Conservation (phyloP, 2,329 filamentous ascomycete species). For the Magnaporthiopsis incrustans region DNA sequence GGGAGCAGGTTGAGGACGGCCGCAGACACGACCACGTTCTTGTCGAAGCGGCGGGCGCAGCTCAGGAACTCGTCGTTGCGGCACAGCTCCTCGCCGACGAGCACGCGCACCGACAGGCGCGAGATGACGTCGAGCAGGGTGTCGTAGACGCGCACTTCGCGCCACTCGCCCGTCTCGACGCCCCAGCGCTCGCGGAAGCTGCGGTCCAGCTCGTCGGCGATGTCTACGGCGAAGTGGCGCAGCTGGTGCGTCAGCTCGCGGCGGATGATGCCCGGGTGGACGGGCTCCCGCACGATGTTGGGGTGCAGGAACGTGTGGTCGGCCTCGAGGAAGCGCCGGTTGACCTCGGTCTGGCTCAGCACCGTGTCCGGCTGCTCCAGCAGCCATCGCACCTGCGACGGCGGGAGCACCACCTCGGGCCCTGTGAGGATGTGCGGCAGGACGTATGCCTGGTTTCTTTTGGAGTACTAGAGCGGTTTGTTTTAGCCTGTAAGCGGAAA, state of each 20-base stretch:
- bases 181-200: slow-evolving; percentile 23
- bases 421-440: slow-evolving; percentile 25
- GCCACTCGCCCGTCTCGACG: slow-evolving; percentile 18
- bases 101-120: slow-evolving; percentile 23
- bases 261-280: slow-evolving; percentile 23
- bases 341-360: slow-evolving; percentile 24
- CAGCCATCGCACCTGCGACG: slow-evolving; percentile 22
- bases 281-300: slow-evolving; percentile 21
- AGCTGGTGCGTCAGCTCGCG: slow-evolving; percentile 24
- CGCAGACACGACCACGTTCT: slow-evolving; percentile 22
- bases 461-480: slow-evolving; percentile 20
- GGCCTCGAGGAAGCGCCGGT: slow-evolving; percentile 25
- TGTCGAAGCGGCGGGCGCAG: slow-evolving; percentile 18
- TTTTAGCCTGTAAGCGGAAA: neutral
- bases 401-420: slow-evolving; percentile 24
- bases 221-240: slow-evolving; percentile 19
- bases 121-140: slow-evolving; percentile 22
- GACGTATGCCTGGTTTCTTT: slow-evolving; percentile 20
- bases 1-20: slow-evolving; percentile 22
- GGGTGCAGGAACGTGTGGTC: slow-evolving; percentile 25
- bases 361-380: slow-evolving; percentile 23
- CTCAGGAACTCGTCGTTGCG: slow-evolving; percentile 19
- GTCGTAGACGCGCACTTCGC: slow-evolving; percentile 25
- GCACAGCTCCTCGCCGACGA: slow-evolving; percentile 23
- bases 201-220: slow-evolving; percentile 23